Base-by-base conservation (phyloP, 345 rosid genomes). In the Populus nigra region DNA sequence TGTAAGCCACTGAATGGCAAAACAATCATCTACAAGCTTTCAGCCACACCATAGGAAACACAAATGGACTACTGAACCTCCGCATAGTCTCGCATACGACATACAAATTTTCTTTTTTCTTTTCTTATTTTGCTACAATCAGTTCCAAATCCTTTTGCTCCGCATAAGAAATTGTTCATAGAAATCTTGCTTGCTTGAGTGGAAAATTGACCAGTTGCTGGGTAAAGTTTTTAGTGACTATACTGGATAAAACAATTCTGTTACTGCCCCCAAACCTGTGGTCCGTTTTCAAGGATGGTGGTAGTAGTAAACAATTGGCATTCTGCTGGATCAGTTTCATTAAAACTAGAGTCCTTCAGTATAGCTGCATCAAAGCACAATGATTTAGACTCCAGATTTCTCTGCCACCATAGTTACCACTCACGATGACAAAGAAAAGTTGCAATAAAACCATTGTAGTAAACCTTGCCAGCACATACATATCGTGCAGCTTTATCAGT, bases 231-330 rank as follows among this genome's bases (percentile, higher is more conserved):
- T 47, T 43, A 65, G 63, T 23, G 35, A 45, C 3, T n/a, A 69
- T 22, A 68, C 65, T 29, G 49, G 68, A 69, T 43, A 77, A 73
- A 35, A 31, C 57, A 27, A 72, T 57, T 29, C 76, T 39, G n/a
- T 8, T 7, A 53, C 76, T 63, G 57, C 72, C 20, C 72, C 13
- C 36, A 62, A 78, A 94, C 97, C 96, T 93, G 97, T 62, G 97
- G 82, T 84, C 96, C 96, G 88, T 92, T 95, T 78, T 93, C 93
- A 50, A 91, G 83, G 77, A 89, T 73, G 0, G 98, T 95, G 35
- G 93, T 90, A 20, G 91, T 93, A 36, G 99, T 93, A 81, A 87
- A 92, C 81, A 92, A 96, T 63, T 92, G 97, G 83, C 94, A 93
- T 75, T 92, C 97, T 17, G 96, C 97, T 88, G 96, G 86, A 80